Base-by-base conservation (phyloP, 1,139 yeast genomes). In the Suhomyces bribrorum region DNA sequence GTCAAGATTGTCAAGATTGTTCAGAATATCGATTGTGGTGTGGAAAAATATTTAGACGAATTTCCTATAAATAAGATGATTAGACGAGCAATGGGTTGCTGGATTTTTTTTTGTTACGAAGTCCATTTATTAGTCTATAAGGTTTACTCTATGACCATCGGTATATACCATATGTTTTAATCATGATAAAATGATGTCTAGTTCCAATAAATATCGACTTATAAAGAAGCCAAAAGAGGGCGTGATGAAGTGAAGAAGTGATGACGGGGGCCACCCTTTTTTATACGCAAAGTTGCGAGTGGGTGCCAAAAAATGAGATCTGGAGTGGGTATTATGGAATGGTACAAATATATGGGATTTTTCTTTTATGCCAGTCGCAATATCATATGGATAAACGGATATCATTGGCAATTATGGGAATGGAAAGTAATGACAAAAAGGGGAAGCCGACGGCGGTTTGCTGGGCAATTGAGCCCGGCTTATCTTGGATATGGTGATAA, bases 401-500 rank as follows among this genome's bases (percentile, higher is more conserved):
- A 20, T 20, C 6, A 20, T 8, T 8, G 22, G 8, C 8, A 18
- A 18, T 18, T 18, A 18, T 18, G 8, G 22, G 22, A 18, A 18
- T 18, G 22, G 22, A 18, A 18, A 18, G 8, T 18, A 18, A n/a
- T n/a, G n/a, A n/a, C 8, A 20, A n/a, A 20, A 8, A 20, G 23
- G 23, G 8, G 23, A 20, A 20, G 2, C 23, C n/a, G n/a, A n/a
- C n/a, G n/a, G n/a, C n/a, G n/a, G n/a, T n/a, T n/a, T n/a, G n/a
- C n/a, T n/a, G n/a, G n/a, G n/a, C n/a, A n/a, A n/a, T n/a, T n/a
- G n/a, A n/a, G n/a, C n/a, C 9, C 23, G 8, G 6, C 8, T 5
- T 20, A 20, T 20, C 23, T 20, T 20, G 36, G 37, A 15, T 39
- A 44, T 7, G 47, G 45, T 24, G 48, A 48, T 7, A 52, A 45